phyloP scores from a whole-genome alignment of 441 rosid species.

The Aquilaria agallochum region DNA sequence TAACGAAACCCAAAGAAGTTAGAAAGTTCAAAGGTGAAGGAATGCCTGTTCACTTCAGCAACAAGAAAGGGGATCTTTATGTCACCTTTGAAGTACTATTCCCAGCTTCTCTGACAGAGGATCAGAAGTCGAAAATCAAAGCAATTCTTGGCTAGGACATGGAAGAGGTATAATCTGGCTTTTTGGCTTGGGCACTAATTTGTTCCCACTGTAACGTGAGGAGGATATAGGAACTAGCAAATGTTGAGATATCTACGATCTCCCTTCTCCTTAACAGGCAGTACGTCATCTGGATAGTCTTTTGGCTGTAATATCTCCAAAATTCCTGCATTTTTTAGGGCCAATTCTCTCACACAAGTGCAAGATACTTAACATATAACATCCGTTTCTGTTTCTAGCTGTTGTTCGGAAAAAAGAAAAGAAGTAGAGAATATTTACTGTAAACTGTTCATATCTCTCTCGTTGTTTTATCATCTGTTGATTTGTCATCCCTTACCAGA shows the following conservation, averaged over 20 bases:
- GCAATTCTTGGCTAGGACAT: slow-evolving; percentile 56
- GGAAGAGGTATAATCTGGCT: slow-evolving; percentile 1
- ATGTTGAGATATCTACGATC: slow-evolving; percentile 12
- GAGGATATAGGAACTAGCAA: slow-evolving; percentile 23
- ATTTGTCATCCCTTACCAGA: no score
- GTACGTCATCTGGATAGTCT: slow-evolving; percentile 7
- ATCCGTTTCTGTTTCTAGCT: neutral
- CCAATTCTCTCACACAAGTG: neutral
- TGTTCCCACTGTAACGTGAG: slow-evolving; percentile 28
- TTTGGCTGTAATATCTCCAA: slow-evolving; percentile 7
- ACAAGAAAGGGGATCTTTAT: slow-evolving; percentile 83
- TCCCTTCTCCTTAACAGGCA: slow-evolving; percentile 4
- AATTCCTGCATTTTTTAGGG: slow-evolving; percentile 5
- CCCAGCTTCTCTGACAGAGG: slow-evolving; percentile 73
- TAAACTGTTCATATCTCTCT: no score
- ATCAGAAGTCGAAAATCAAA: slow-evolving; percentile 83
- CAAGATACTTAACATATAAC: neutral
- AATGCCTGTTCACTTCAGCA: slow-evolving; percentile 83
- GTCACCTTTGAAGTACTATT: slow-evolving; percentile 85
- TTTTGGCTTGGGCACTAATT: slow-evolving; percentile 18
- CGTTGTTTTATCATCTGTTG: no score
- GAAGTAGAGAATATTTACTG: neutral
- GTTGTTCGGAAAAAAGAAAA: neutral
- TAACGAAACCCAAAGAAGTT: slow-evolving; percentile 89
- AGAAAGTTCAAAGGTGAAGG: slow-evolving; percentile 94